Base-by-base conservation (phyloP, 2,329 filamentous ascomycete species). In the Colletotrichum tabaci region DNA sequence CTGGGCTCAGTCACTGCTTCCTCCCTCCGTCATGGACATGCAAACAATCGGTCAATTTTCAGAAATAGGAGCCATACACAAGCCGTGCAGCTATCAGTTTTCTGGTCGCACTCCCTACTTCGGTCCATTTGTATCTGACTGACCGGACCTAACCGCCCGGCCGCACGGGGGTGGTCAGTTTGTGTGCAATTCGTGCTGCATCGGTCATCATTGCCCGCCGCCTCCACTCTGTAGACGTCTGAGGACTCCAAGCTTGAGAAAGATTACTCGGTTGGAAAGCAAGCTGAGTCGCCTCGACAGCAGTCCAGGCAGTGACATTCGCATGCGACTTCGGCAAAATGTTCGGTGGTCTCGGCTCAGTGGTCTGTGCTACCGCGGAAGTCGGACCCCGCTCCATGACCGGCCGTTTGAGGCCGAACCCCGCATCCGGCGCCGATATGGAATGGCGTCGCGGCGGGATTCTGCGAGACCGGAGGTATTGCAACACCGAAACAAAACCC, bases 311-410 rank as follows among this genome's bases (percentile, higher is more conserved):
- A 61, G 58, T 71, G 50, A 52, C 15, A 23, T n/a, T 52, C 13
- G 60, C 58, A 7, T 40, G 42, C 52, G 60, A 62, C 47, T 26
- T 9, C 23, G 50, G 66, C 47, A 35, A 35, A 44, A 47, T 10
- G 21, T n/a, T 21, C 64, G 52, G 50, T 46, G 23, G 35, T 18
- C 16, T 57, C 21, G 46, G 57, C 38, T 21, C 15, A 53, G 13
- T 38, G 65, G 58, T 57, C 68, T 68, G 57, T 63, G 68, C 65
- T 53, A 23, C 47, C 65, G 38, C n/a, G 10, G 5, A 18, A 7
- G 3, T 9, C 2, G 1, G 60, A 52, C 60, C 46, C 47, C 60
- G 26, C 47, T 10, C 7, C 46, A 52, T 26, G 15, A 16, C 60
- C 60, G 35, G 30, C 47, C 35, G 60, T 35, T 10, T 10, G 21